These are phyloP conservation scores for Fusarium praegraminearum DNA, from an alignment of 2,329 filamentous ascomycete species.

Conservation along the genomic window DNA sequence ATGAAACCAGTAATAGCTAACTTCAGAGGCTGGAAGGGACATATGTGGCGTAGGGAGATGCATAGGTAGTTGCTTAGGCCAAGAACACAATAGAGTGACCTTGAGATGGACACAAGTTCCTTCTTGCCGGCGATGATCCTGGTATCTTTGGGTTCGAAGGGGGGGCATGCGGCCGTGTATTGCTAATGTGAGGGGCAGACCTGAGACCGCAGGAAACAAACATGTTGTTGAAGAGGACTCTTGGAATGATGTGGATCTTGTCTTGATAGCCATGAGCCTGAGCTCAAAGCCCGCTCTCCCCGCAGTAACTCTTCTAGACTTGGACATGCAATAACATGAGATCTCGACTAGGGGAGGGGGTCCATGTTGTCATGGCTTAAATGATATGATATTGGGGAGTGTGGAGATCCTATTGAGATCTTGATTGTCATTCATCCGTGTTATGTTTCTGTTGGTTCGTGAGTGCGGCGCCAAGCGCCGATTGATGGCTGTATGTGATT, in stretches of 20 bases:
- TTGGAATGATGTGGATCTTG: constrained; percentile 25
- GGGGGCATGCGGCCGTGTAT: constrained; percentile 2
- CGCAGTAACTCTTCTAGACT: constrained; percentile 9
- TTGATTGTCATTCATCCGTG: neutral
- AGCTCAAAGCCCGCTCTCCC: neutral
- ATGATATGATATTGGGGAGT: constrained; percentile 11
- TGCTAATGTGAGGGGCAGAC: constrained; percentile 10
- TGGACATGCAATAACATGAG: neutral
- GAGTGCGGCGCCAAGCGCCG: neutral
- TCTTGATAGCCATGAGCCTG: constrained; percentile 3
- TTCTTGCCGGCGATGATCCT: neutral
- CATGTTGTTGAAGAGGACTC: constrained; percentile 5
- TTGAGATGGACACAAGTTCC: neutral
- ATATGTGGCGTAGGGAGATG: constrained; percentile 33
- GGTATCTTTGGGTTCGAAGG: neutral
- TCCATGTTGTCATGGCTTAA: constrained; percentile 4
- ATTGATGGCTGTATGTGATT: neutral
- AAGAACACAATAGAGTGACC: neutral
- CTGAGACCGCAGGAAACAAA: constrained; percentile 25
- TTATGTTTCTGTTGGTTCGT: constrained; percentile 20
- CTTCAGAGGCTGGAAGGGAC: constrained; percentile 12
- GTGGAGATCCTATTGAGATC: constrained; percentile 16
- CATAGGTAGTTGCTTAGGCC: neutral
- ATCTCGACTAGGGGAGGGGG: neutral
- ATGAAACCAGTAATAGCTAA: constrained; percentile 19